phyloP scores from a whole-genome alignment of 2,329 filamentous ascomycete genomes.

The Curvularia lunata region DNA sequence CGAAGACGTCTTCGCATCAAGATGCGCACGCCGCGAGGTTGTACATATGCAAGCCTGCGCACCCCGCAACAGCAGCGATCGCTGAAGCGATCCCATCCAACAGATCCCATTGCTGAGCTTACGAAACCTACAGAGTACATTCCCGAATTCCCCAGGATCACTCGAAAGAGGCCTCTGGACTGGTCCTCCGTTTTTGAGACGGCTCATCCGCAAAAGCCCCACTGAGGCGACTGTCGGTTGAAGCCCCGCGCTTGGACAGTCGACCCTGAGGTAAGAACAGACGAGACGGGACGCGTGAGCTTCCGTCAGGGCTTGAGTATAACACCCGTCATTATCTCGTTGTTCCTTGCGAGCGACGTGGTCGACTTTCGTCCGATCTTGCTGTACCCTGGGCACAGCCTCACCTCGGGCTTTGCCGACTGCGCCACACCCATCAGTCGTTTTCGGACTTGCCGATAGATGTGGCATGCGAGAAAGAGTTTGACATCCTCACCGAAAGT shows the following conservation, averaged over 20 bases:
- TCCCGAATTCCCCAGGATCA: conserved; percentile 27
- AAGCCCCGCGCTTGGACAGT: conserved; percentile 40
- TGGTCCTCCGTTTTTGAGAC: conserved; percentile 30
- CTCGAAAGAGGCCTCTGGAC: conserved; percentile 27
- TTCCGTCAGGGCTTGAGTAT: conserved; percentile 31
- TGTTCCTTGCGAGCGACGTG: conserved; percentile 34
- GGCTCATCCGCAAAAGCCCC: conserved; percentile 38
- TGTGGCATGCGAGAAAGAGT: conserved; percentile 33
- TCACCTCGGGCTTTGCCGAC: conserved; percentile 42
- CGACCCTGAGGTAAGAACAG: conserved; percentile 32
- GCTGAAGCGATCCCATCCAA: conserved; percentile 38
- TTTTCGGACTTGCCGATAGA: conserved; percentile 39
- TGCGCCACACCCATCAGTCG: conserved; percentile 31
- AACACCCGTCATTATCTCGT: conserved; percentile 34
- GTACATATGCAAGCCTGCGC: conserved; percentile 43
- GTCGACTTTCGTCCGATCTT: conserved; percentile 30
- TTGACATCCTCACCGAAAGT: conserved; percentile 40
- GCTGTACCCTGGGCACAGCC: conserved; percentile 41
- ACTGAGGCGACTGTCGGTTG: conserved; percentile 40
- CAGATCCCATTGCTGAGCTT: conserved; percentile 24
- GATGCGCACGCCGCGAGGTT: conserved; percentile 33
- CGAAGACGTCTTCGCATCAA: conserved; percentile 29
- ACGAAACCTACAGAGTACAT: conserved; percentile 14
- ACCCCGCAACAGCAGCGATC: conserved; percentile 36
- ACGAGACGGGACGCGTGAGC: conserved; percentile 38